These are phyloP conservation scores for Pseudophaeomoniella oleicola DNA, from an alignment of 2,329 filamentous ascomycete species.

Conservation along the genomic window DNA sequence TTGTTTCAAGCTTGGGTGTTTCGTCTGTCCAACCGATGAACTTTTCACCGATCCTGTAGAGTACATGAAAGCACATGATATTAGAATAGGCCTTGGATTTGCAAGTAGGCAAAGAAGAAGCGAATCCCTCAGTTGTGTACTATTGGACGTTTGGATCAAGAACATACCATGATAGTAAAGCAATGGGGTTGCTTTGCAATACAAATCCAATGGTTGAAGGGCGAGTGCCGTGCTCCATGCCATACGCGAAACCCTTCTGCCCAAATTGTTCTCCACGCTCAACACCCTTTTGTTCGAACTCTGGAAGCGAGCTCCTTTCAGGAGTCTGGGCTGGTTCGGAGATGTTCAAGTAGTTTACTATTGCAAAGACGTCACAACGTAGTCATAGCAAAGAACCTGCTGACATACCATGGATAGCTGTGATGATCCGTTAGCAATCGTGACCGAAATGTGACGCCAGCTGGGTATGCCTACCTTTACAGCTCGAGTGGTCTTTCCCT, in stretches of 20 bases:
- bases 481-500: conserved; percentile 26
- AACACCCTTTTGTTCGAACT: conserved; percentile 13
- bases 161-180: conserved; percentile 23
- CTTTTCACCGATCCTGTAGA: conserved; percentile 30
- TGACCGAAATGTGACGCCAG: too few species aligned
- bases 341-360: too few species aligned
- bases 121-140: too few species aligned
- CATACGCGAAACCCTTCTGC: conserved; percentile 33
- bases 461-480: conserved; percentile 27
- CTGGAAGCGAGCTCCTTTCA: neutral
- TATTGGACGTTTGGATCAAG: too few species aligned
- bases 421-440: too few species aligned
- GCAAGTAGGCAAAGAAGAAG: too few species aligned
- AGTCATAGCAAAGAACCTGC: too few species aligned
- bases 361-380: too few species aligned
- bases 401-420: conserved; percentile 6
- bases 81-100: too few species aligned
- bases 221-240: conserved; percentile 26
- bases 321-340: neutral
- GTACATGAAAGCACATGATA: too few species aligned
- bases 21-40: conserved; percentile 28
- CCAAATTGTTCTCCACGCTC: conserved; percentile 24
- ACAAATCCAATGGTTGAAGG: conserved; percentile 22
- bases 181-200: conserved; percentile 25
- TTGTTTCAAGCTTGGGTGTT: conserved; percentile 9